A percentile compares a stretch with the other conserved stretches of the same genome.
Conservation (phyloP, 2,329 filamentous ascomycete genomes). For the Neophaeococcomyces aloes region DNA sequence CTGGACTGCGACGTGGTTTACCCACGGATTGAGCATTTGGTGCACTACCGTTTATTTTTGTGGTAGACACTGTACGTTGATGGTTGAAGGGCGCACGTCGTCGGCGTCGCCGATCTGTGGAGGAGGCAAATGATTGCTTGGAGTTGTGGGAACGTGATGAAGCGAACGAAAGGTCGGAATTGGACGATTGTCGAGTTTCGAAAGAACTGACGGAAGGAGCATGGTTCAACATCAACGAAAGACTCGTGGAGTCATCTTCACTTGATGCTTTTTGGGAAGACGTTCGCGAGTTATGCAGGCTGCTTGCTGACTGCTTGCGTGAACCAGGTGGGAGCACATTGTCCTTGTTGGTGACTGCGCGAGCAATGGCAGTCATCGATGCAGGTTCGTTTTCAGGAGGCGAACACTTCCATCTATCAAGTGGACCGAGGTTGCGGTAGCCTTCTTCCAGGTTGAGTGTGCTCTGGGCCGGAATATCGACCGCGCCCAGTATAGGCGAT, state of each 20-base stretch:
- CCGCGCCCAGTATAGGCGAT: conserved; percentile 59
- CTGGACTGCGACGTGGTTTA: conserved; percentile 32
- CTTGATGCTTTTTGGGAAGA: conserved; percentile 31
- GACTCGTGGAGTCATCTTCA: conserved; percentile 38
- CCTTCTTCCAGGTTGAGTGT: conserved; percentile 40
- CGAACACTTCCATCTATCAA: conserved; percentile 60
- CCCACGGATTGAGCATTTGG: conserved; percentile 28
- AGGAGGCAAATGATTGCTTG: conserved; percentile 46
- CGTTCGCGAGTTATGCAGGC: conserved; percentile 26
- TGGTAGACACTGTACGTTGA: conserved; percentile 1
- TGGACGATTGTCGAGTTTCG: conserved; percentile 45
- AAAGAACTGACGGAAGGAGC: conserved; percentile 45
- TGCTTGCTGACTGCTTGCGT: conserved; percentile 14
- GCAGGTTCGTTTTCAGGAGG: conserved; percentile 61
- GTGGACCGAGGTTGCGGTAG: conserved; percentile 42
- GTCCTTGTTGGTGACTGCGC: conserved; percentile 42
- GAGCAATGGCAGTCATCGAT: conserved; percentile 51
- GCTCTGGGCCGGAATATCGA: conserved; percentile 54
- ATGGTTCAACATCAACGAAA: conserved; percentile 40
- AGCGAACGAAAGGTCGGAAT: conserved; percentile 44
- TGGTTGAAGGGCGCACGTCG: conserved; percentile 36
- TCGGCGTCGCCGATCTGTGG: conserved; percentile 49
- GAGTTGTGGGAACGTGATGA: conserved; percentile 50
- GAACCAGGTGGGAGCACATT: conserved; percentile 22
- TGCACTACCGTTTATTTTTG: not conserved